phyloP scores from a whole-genome alignment of 2,329 filamentous ascomycete species.

The Pseudogymnoascus sp. region DNA sequence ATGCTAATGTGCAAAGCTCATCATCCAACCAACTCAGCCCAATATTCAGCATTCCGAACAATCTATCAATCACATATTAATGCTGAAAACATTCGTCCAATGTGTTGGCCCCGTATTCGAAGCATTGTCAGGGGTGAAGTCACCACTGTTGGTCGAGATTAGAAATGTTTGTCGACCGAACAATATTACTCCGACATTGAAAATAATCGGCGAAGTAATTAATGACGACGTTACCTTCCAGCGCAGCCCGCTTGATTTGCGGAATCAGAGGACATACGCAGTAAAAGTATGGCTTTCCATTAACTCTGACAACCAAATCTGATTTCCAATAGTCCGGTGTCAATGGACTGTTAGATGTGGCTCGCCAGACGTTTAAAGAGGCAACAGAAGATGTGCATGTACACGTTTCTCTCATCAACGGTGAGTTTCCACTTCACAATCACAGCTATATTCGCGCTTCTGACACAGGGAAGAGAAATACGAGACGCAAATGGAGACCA shows the following conservation, averaged over 20 bases:
- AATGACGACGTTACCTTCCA: conserved; percentile 76
- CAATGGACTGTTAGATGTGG: conserved; percentile 79
- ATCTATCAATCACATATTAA: conserved; percentile 76
- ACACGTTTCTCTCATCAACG: conserved; percentile 58
- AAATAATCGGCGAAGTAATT: conserved; percentile 60
- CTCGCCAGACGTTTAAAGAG: conserved; percentile 83
- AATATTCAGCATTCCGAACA: conserved; percentile 66
- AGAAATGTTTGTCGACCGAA: conserved; percentile 60
- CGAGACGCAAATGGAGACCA: conserved; percentile 55
- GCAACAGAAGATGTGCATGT: conserved; percentile 68
- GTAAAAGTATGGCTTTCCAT: conserved; percentile 51
- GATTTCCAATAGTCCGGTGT: conserved; percentile 54
- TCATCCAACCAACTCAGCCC: conserved; percentile 60
- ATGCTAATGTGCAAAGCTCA: conserved; percentile 46
- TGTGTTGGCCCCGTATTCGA: conserved; percentile 60
- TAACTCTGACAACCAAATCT: not conserved
- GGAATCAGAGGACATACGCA: conserved; percentile 85
- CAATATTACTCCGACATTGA: conserved; percentile 50
- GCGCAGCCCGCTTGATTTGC: conserved; percentile 70
- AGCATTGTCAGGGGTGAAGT: conserved; percentile 56
- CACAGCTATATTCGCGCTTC: not conserved
- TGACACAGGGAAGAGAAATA: conserved; percentile 29
- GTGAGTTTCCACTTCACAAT: conserved; percentile 33
- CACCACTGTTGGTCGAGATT: conserved; percentile 58
- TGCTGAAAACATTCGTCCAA: conserved; percentile 73